Percentiles rank a stretch among this genome's conserved stretches.
Conservation (phyloP, 2,329 filamentous ascomycete species). For the Fusarium beomiforme region DNA sequence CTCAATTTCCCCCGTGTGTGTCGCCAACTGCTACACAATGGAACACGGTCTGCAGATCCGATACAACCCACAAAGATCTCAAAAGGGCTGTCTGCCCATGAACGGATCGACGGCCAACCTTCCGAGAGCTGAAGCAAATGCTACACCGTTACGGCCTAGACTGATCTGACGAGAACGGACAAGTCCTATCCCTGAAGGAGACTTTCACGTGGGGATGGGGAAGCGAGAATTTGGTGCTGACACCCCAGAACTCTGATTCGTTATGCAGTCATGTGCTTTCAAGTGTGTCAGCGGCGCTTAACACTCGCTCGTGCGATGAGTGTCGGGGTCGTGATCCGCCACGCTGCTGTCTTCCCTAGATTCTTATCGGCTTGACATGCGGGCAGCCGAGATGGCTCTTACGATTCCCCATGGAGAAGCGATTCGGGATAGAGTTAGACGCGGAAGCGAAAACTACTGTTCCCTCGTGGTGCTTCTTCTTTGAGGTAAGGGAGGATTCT, state of each 20-base stretch:
- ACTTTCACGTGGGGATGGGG: background rate
- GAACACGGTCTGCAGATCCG: slow-evolving; percentile 37
- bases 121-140: slow-evolving; percentile 22
- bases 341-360: background rate
- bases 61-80: slow-evolving; percentile 33
- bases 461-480: background rate
- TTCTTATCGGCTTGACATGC: slow-evolving; percentile 5
- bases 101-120: slow-evolving; percentile 36
- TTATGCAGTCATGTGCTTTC: slow-evolving; percentile 1
- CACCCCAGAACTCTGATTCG: background rate
- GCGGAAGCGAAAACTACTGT: slow-evolving; percentile 4
- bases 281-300: slow-evolving; percentile 6
- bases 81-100: slow-evolving; percentile 12
- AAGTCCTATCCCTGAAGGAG: slow-evolving; percentile 1
- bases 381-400: slow-evolving; percentile 13
- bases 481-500: background rate
- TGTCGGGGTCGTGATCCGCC: background rate
- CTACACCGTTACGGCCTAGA: slow-evolving; percentile 7
- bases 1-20: background rate
- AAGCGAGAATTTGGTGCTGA: slow-evolving; percentile 25
- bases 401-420: background rate
- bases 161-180: slow-evolving; percentile 13
- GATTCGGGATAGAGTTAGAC: slow-evolving; percentile 4
- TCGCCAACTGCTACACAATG: slow-evolving; percentile 15
- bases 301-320: background rate